Conservation (phyloP, 1,139 yeast genomes). For the Candida freyschussii region DNA sequence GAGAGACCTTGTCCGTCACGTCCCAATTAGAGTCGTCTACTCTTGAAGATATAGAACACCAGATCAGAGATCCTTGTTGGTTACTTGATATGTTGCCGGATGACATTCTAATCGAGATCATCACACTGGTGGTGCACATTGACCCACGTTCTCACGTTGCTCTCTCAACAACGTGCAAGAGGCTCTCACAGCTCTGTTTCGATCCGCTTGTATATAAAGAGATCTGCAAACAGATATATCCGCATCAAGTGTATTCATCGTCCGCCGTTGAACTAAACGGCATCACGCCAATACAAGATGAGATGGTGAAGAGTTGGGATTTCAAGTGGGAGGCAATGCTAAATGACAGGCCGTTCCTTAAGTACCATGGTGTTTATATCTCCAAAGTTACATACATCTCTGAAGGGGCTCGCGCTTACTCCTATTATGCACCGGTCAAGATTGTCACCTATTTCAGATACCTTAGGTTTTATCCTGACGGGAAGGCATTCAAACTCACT, state of each 20-base stretch:
- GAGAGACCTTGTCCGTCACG: conserved; percentile 1
- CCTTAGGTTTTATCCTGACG: conserved; percentile 74
- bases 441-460: conserved; percentile 87
- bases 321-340: conserved; percentile 53
- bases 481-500: conserved; percentile 61
- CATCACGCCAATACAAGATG: conserved; percentile 39
- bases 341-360: conserved; percentile 59
- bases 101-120: conserved; percentile 56
- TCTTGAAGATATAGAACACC: conserved; percentile 28
- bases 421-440: conserved; percentile 69
- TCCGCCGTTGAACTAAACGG: conserved; percentile 32
- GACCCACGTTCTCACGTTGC: conserved; percentile 67
- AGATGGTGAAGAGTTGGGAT: conserved; percentile 44
- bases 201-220: conserved; percentile 52
- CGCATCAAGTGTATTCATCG: conserved; percentile 50
- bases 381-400: conserved; percentile 80
- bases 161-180: conserved; percentile 57
- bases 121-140: conserved; percentile 44
- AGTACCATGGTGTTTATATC: conserved; percentile 79
- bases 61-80: conserved; percentile 52
- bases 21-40: too few relatives aligned
- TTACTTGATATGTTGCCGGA: conserved; percentile 55
- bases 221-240: conserved; percentile 52
- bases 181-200: conserved; percentile 59
- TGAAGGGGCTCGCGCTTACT: conserved; percentile 67